Base-by-base conservation (phyloP, 1,284 basidiomycete genomes). In the Microbotryum silenes-acaulis region DNA sequence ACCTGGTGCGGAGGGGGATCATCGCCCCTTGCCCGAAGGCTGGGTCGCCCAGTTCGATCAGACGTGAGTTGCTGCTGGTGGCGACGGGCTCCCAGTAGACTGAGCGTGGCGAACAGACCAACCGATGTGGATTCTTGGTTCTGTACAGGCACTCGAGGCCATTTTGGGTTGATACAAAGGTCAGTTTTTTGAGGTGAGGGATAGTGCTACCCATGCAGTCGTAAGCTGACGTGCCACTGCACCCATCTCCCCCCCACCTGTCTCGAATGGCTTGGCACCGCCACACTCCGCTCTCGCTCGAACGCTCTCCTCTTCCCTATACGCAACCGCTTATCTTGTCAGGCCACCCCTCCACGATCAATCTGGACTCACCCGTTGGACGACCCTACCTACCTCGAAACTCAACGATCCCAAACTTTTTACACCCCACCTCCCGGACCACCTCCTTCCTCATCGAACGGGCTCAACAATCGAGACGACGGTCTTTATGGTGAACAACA, bases 341-440 rank as follows among this genome's bases (percentile, higher is more conserved):
- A 63, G 31, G 70, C 72, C 12, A 71, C 63, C 16, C 74, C 74
- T 1, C 72, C 74, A 3, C 67, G 74, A 10, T 72, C 72, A 16
- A 75, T 74, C 61, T 75, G 74, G 74, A 65, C 70, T 1, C 74
- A 75, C 52, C 74, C 74, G 0, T 61, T 61, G 29, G 74, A 75
- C 56, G 74, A 66, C 51, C 60, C 60, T 12, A 42, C 37, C 12
- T 42, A 16, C 12, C 37, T 42, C n/a, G 57, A 65, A 2, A 31
- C 6, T 10, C 31, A 8, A 31, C 31, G 31, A 1, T 62, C 59
- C 51, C 63, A 65, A 46, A 45, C 46, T 14, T 21, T 21, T 2
- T 66, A 44, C 48, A 59, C 61, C 1, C 65, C 65, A 8, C 62
- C 65, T 14, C 33, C 65, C 3, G 65, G 65, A 6, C 62, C 62